A percentile compares a stretch with the other conserved stretches of the same genome.
Conservation (phyloP, 139 green algal genomes). For the Coccomyxa sp. region DNA sequence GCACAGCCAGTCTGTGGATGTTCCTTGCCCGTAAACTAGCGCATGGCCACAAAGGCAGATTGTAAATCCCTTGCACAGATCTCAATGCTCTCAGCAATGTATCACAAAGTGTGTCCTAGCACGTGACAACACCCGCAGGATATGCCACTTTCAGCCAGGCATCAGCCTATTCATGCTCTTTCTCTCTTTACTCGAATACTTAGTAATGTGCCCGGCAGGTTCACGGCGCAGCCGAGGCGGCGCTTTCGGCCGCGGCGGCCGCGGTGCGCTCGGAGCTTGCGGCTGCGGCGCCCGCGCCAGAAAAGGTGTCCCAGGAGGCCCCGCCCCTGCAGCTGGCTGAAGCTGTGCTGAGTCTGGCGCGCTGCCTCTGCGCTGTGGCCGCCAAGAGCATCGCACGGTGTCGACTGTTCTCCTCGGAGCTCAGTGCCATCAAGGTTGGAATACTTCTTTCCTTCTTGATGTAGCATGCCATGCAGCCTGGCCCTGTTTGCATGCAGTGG, state of each 20-base stretch:
- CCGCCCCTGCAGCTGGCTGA: slow-evolving; percentile 31
- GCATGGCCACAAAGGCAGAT: no score
- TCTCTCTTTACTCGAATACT: background rate
- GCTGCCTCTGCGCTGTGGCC: slow-evolving; percentile 8
- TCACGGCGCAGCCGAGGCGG: slow-evolving; percentile 42
- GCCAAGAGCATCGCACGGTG: slow-evolving; percentile 5
- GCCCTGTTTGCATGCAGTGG: slow-evolving; percentile 2
- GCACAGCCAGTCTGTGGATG: background rate
- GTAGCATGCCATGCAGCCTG: background rate
- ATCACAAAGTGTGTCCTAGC: no score
- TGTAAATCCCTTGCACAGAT: no score
- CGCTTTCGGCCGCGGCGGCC: slow-evolving; percentile 34
- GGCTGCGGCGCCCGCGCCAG: background rate
- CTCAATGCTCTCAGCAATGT: no score
- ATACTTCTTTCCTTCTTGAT: background rate
- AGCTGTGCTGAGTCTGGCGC: slow-evolving; percentile 28
- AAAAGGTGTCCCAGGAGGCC: slow-evolving; percentile 30
- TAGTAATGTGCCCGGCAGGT: slow-evolving; percentile 1
- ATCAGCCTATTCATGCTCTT: no score
- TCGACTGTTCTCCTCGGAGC: slow-evolving; percentile 10
- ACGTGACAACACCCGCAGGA: no score
- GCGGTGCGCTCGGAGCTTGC: slow-evolving; percentile 55
- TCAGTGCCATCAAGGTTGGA: no score
- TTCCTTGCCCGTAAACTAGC: no score
- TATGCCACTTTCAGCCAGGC: no score